These are phyloP conservation scores for Henckelia pumila DNA, from an alignment of 257 asterid genomes.

Conservation along the genomic window DNA sequence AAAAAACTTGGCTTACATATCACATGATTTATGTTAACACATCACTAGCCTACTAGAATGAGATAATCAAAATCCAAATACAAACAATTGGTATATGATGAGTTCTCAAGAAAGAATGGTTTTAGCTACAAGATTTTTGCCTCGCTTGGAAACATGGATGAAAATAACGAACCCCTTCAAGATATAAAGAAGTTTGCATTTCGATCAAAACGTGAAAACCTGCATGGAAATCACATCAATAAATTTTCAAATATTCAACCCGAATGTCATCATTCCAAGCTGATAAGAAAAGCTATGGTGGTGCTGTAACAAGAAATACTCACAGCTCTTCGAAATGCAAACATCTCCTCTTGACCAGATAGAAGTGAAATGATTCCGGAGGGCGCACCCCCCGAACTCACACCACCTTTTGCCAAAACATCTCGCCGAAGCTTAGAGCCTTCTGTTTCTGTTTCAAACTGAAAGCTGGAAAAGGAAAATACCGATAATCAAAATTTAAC, in stretches of 20 bases:
- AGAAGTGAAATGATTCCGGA: constrained; percentile 68
- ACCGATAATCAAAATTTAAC: background rate
- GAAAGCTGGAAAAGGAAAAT: constrained; percentile 59
- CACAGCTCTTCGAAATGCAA: constrained; percentile 95
- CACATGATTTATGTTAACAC: too few relatives aligned
- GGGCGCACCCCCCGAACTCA: constrained; percentile 70
- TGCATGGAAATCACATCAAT: constrained; percentile 28
- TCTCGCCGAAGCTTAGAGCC: constrained; percentile 75
- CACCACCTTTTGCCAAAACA: constrained; percentile 74
- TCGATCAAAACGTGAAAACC: constrained; percentile 91
- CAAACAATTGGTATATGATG: too few relatives aligned
- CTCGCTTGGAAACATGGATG: constrained; percentile 73
- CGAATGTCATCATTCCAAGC: background rate
- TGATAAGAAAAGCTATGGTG: background rate
- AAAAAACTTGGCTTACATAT: too few relatives aligned
- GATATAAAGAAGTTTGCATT: constrained; percentile 78
- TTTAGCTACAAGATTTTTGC: constrained; percentile 21
- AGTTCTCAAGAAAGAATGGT: constrained; percentile 22
- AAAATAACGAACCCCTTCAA: constrained; percentile 57
- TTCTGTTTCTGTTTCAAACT: constrained; percentile 92
- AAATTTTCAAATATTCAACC: background rate
- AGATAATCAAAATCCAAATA: too few relatives aligned
- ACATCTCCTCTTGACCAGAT: constrained; percentile 91
- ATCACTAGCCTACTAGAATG: background rate
- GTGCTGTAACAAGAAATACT: constrained; percentile 32